phyloP scores from a whole-genome alignment of 2,329 filamentous ascomycete genomes.

The Hypoxylon rubiginosum region DNA sequence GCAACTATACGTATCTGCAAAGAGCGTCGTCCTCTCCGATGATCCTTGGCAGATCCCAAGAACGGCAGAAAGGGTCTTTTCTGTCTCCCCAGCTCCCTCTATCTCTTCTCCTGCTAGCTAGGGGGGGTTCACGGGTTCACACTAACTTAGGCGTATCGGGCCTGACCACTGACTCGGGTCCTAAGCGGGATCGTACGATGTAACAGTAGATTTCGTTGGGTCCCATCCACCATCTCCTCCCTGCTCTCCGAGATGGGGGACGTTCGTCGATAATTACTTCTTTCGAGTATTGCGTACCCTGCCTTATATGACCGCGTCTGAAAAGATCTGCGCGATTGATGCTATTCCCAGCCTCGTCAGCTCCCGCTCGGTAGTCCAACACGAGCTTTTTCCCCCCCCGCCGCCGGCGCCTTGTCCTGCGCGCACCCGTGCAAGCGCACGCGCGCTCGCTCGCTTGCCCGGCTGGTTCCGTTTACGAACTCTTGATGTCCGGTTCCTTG shows the following conservation, averaged over 20 bases:
- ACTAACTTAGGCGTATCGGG: constrained; percentile 2
- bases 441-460: constrained; percentile 5
- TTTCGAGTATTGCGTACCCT: constrained; percentile 18
- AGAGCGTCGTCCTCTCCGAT: not conserved
- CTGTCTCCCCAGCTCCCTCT: not conserved
- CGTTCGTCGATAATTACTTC: constrained; percentile 13
- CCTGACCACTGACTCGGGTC: constrained; percentile 15
- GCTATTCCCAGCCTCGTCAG: constrained; percentile 39
- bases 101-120: too few relatives aligned
- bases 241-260: not conserved
- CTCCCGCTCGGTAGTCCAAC: constrained; percentile 27
- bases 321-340: constrained; percentile 34
- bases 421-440: constrained; percentile 1
- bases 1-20: not conserved
- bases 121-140: too few relatives aligned
- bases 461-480: constrained; percentile 25
- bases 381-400: constrained; percentile 32
- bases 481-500: constrained; percentile 23
- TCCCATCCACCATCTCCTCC: not conserved
- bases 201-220: constrained; percentile 37
- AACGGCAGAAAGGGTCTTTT: constrained; percentile 37
- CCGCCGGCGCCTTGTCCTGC: constrained; percentile 12
- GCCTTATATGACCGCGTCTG: constrained; percentile 20
- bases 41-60: constrained; percentile 21
- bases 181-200: constrained; percentile 35